phyloP scores from a whole-genome alignment of 2,329 filamentous ascomycete genomes.

The Colletotrichum chlorophyti region DNA sequence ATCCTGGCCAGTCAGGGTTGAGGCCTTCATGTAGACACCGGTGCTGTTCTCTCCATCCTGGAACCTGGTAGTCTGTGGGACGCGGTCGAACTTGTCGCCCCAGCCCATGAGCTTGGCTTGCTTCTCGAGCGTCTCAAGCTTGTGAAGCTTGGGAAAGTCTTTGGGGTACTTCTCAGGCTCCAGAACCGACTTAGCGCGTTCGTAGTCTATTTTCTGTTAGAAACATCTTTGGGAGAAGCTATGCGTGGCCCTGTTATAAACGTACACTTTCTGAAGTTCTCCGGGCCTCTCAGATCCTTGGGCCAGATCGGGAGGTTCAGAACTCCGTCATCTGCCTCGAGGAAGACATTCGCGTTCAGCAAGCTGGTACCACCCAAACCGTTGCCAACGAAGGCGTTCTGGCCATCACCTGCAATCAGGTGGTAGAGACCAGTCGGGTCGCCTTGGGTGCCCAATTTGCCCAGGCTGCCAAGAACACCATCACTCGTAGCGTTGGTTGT shows the following conservation, averaged over 20 bases:
- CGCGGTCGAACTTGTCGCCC: constrained; percentile 59
- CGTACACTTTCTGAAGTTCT: constrained; percentile 57
- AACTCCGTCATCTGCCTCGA: constrained; percentile 62
- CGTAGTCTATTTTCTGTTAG: constrained; percentile 54
- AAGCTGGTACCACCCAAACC: constrained; percentile 70
- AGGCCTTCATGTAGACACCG: constrained; percentile 68
- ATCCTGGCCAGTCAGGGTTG: constrained; percentile 67
- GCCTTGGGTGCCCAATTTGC: constrained; percentile 36
- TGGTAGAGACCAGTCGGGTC: constrained; percentile 52
- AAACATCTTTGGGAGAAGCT: too few species aligned
- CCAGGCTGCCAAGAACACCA: constrained; percentile 42
- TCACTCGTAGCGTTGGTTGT: constrained; percentile 31
- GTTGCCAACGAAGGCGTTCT: constrained; percentile 49
- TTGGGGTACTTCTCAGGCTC: constrained; percentile 64
- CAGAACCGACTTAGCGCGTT: constrained; percentile 60
- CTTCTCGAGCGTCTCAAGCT: constrained; percentile 61
- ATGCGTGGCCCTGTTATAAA: too few species aligned
- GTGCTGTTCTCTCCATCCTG: constrained; percentile 64
- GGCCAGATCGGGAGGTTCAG: constrained; percentile 65
- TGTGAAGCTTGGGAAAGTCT: constrained; percentile 63
- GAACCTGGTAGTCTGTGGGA: constrained; percentile 70
- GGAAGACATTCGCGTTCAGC: constrained; percentile 72
- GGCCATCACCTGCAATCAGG: constrained; percentile 49
- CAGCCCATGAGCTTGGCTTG: constrained; percentile 62
- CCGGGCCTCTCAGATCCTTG: constrained; percentile 53